Evolutionary conservation across 495 filamentous ascomycete genomes (phyloP).

Genomic region (Penicillium malachiteum): DNA sequence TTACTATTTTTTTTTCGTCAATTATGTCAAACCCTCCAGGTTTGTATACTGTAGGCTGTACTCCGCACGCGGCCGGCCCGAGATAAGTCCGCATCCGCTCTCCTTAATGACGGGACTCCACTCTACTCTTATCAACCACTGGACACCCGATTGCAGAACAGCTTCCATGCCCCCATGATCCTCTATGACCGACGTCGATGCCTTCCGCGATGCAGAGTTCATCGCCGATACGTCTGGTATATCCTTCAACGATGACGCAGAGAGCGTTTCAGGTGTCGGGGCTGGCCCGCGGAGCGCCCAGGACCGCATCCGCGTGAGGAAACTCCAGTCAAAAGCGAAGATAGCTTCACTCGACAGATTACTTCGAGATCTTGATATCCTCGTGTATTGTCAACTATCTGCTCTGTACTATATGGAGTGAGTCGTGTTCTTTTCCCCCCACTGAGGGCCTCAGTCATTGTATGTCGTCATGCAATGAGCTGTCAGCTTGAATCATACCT

Average conservation of each 20-base stretch:
- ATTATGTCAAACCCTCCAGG: neutral
- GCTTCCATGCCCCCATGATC: slow-evolving; percentile 44
- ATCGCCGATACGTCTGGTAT: slow-evolving; percentile 51
- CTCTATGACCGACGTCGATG: slow-evolving; percentile 53
- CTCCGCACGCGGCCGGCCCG: slow-evolving; percentile 20
- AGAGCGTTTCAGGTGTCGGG: neutral
- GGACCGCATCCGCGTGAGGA: slow-evolving; percentile 36
- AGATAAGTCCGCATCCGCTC: slow-evolving; percentile 22
- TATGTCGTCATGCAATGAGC: neutral
- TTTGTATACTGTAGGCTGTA: neutral
- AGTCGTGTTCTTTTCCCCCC: slow-evolving; percentile 20
- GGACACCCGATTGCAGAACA: slow-evolving; percentile 16
- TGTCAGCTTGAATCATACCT: neutral
- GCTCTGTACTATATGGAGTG: slow-evolving; percentile 92
- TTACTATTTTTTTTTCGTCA: neutral
- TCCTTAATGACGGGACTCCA: slow-evolving; percentile 7
- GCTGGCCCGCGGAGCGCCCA: slow-evolving; percentile 18
- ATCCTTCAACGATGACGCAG: slow-evolving; percentile 32
- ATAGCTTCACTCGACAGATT: slow-evolving; percentile 67
- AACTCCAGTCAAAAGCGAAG: slow-evolving; percentile 38
- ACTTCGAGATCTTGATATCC: slow-evolving; percentile 70
- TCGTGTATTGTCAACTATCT: slow-evolving; percentile 79
- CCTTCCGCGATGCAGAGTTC: slow-evolving; percentile 53
- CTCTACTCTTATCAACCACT: slow-evolving; percentile 16
- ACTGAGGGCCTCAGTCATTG: neutral